Percentiles rank a stretch among this genome's conserved stretches.
Conservation (phyloP, 2,329 filamentous ascomycete genomes). For the Calonectria pseudoreteaudii region DNA sequence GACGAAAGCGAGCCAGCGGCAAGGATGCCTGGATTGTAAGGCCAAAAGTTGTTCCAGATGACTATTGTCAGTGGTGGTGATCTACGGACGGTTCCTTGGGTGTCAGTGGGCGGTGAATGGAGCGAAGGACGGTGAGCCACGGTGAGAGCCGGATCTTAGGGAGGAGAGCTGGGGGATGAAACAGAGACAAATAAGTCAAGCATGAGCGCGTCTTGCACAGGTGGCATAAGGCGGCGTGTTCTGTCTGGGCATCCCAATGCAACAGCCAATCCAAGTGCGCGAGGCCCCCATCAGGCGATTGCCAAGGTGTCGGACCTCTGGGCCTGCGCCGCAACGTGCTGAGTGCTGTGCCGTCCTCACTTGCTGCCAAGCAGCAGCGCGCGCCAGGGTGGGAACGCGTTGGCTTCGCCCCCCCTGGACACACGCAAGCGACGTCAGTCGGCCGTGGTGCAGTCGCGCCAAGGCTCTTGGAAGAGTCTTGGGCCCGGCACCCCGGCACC, state of each 20-base stretch:
- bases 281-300: background rate
- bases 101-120: background rate
- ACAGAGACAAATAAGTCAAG: background rate
- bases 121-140: background rate
- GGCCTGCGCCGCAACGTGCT: constrained; percentile 12
- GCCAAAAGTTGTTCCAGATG: background rate
- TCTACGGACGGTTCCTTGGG: background rate
- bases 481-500: background rate
- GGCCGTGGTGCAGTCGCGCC: no score
- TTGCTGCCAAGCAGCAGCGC: constrained; percentile 17
- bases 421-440: constrained; percentile 13
- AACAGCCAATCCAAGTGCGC: background rate
- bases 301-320: background rate
- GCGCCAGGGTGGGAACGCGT: background rate
- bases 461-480: no score
- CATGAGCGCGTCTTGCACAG: background rate
- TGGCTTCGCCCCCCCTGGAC: constrained; percentile 10
- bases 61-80: background rate
- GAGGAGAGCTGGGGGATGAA: background rate
- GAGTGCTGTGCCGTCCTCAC: background rate
- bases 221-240: no score
- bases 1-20: background rate
- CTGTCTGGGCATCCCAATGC: background rate
- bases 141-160: background rate
- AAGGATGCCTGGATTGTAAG: background rate